Base-by-base conservation (phyloP, 2,329 filamentous ascomycete species). In the Dryadomyces sulphureus region DNA sequence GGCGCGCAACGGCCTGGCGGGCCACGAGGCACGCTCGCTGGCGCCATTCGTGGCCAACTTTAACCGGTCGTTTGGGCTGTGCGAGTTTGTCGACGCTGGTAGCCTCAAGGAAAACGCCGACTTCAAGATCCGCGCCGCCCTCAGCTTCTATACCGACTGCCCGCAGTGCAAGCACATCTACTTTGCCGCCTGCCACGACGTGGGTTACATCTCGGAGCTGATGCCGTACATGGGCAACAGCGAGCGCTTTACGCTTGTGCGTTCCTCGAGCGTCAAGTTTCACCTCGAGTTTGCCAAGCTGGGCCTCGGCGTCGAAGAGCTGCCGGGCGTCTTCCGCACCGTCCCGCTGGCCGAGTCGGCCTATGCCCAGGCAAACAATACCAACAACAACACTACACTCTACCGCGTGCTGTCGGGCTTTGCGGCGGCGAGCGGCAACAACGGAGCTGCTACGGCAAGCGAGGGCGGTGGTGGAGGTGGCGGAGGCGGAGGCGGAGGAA, bases 91-190 rank as follows among this genome's bases (percentile, higher is more conserved):
- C 14, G 77, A 81, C 54, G 73, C 73, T 11, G 73, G 76, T 9
- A 71, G 75, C 50, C 66, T 73, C 32, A 78, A 79, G 54, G 73
- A 77, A 52, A 72, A 71, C 25, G 71, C 72, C 24, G 72, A 74
- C 53, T 73, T 71, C 55, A 81, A 81, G 56, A 66, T 81, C 45
- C 66, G 73, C 55, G 73, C 56, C 38, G 48, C 60, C 47, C 55
- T 67, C 9, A 62, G 65, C 5, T 62, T 78, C 1, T 77, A 75
- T 49, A 68, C 66, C 30, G 70, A 77, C 40, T 75, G 74, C 52
- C 60, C 66, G 4, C 73, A 79, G 54, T 82, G 78, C 62, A 75
- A 73, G 52, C 77, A 79, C 55, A 76, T 82, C 32, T 75, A 73
- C 54, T 75, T 79, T 48, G 78, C 75, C 5, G 75, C 70, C 35